Evolutionary conservation across 2,329 filamentous ascomycete genomes (phyloP).

Genomic region (Kalmusia sp.): DNA sequence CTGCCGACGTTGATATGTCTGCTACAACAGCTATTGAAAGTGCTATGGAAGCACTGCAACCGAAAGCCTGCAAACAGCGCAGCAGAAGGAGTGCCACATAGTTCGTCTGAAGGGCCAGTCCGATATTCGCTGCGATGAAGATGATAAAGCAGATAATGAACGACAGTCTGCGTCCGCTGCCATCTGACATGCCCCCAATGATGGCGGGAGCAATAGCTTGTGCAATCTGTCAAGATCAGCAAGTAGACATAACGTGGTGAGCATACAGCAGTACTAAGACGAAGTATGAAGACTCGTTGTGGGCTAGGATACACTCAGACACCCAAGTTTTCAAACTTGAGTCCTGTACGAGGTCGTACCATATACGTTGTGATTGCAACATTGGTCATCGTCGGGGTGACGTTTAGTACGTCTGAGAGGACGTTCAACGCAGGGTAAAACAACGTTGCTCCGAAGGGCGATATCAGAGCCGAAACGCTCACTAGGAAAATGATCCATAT

Average conservation of each 20-base stretch:
- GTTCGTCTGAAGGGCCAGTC: constrained; percentile 45
- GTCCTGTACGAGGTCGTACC: constrained; percentile 20
- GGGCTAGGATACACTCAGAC: too few relatives aligned
- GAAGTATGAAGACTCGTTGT: too few relatives aligned
- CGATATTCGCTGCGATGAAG: constrained; percentile 46
- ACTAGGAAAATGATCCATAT: constrained; percentile 59
- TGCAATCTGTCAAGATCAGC: constrained; percentile 32
- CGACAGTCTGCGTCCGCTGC: constrained; percentile 58
- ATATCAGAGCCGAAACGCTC: constrained; percentile 55
- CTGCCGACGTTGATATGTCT: constrained; percentile 72
- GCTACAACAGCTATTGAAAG: constrained; percentile 75
- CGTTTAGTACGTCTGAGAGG: constrained; percentile 47
- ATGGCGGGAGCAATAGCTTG: constrained; percentile 63
- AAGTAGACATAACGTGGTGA: too few relatives aligned
- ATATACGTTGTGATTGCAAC: constrained; percentile 61
- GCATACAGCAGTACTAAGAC: too few relatives aligned
- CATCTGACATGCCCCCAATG: constrained; percentile 60
- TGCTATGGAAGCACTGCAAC: constrained; percentile 54
- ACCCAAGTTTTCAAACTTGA: background rate
- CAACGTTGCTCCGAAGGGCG: constrained; percentile 51
- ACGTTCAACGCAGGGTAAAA: constrained; percentile 47
- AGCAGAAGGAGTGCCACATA: constrained; percentile 45
- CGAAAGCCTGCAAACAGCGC: constrained; percentile 47
- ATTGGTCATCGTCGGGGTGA: constrained; percentile 55
- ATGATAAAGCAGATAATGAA: constrained; percentile 55